phyloP scores from a whole-genome alignment of 345 rosid genomes.

The Boechera retrofracta region DNA sequence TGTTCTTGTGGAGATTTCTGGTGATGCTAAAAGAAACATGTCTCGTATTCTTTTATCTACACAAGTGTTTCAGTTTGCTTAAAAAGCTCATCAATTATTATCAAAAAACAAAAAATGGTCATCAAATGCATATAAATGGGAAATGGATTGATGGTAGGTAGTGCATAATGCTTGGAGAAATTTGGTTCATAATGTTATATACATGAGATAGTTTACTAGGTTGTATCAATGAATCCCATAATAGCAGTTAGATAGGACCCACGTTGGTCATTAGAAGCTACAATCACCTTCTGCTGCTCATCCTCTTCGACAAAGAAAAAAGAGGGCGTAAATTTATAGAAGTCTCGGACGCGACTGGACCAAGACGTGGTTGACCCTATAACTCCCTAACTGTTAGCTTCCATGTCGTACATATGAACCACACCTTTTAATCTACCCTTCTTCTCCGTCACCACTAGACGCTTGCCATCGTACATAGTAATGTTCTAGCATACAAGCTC shows the following conservation, averaged over 20 bases:
- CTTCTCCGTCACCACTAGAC: neutral
- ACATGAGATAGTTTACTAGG: neutral
- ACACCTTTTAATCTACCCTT: neutral
- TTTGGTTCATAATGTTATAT: neutral
- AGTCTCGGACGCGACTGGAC: neutral
- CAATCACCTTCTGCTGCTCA: neutral
- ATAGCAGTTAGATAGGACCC: neutral
- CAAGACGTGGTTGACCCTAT: neutral
- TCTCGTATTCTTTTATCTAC: neutral
- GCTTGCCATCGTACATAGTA: conserved; percentile 1
- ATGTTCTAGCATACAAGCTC: neutral
- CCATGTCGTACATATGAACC: neutral
- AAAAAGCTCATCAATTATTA: too few species aligned
- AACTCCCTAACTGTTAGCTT: neutral
- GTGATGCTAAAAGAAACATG: conserved; percentile 39
- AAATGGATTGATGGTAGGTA: neutral
- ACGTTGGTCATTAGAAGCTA: neutral
- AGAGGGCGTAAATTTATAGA: neutral
- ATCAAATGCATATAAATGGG: neutral
- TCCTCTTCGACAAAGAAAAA: neutral
- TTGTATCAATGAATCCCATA: neutral
- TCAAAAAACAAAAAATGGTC: neutral
- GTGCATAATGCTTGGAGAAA: neutral
- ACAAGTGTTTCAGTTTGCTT: neutral
- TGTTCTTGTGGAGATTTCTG: conserved; percentile 71